phyloP scores from a whole-genome alignment of 2,329 filamentous ascomycete species.

The Zopfia rhizophila region DNA sequence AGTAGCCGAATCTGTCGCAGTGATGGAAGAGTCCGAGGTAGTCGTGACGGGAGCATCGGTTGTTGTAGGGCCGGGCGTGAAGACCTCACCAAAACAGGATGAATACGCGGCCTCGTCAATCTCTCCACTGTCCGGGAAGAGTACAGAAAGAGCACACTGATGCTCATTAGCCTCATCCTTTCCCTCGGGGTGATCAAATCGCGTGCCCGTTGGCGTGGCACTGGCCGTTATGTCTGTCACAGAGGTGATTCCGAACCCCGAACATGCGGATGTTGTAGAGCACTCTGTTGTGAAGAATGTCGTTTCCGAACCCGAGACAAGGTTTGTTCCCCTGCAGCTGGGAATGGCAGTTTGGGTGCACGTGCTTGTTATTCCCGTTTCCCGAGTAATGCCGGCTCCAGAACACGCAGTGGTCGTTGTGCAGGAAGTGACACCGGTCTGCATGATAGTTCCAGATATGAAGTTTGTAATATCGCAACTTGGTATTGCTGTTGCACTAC shows the following conservation, averaged over 20 bases:
- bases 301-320: slow-evolving; percentile 12
- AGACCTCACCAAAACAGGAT: no score
- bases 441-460: slow-evolving; percentile 2
- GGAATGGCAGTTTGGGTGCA: slow-evolving; percentile 8
- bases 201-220: no score
- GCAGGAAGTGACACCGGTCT: slow-evolving; percentile 10
- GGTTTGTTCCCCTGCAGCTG: slow-evolving; percentile 9
- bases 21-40: no score
- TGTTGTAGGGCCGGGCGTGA: no score
- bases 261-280: slow-evolving; percentile 13
- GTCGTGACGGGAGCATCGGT: no score
- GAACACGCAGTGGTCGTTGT: slow-evolving; percentile 12
- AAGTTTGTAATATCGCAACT: slow-evolving; percentile 7
- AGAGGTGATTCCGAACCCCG: slow-evolving; percentile 11
- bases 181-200: no score
- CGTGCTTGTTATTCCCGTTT: slow-evolving; percentile 1
- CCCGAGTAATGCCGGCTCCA: not conserved
- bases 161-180: no score
- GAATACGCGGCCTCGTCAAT: no score
- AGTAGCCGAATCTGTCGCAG: no score
- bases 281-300: slow-evolving; percentile 11
- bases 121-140: no score
- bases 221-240: no score
- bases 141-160: no score
- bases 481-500: slow-evolving; percentile 9